phyloP scores from a whole-genome alignment of 805 yeast genomes.

The Kluyveromyces nonfermentans region DNA sequence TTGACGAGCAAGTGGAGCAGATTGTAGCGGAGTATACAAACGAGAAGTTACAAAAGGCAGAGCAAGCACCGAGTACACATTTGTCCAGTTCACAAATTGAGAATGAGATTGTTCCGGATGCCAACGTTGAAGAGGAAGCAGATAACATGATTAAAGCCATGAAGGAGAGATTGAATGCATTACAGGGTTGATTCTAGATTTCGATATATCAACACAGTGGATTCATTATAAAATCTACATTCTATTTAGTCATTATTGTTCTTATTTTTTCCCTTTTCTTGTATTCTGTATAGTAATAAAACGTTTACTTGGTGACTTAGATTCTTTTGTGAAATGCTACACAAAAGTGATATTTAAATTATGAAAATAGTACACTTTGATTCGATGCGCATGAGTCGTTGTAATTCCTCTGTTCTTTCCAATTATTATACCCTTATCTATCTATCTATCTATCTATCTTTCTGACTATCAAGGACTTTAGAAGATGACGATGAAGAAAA shows the following conservation, averaged over 20 bases:
- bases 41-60: constrained; percentile 34
- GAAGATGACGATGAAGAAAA: too few species aligned
- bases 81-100: constrained; percentile 14
- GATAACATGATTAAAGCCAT: constrained; percentile 70
- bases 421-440: too few species aligned
- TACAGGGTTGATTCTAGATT: constrained; percentile 56
- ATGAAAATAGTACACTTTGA: too few species aligned
- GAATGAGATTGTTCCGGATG: constrained; percentile 32
- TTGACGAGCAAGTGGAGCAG: constrained; percentile 53
- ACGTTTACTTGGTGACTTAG: background rate
- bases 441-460: too few species aligned
- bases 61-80: constrained; percentile 28
- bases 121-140: constrained; percentile 51
- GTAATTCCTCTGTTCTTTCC: too few species aligned
- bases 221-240: too few species aligned
- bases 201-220: too few species aligned
- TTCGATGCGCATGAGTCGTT: too few species aligned
- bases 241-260: too few species aligned
- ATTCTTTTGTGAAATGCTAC: background rate
- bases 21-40: constrained; percentile 40
- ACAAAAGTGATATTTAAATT: background rate
- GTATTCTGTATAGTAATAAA: background rate
- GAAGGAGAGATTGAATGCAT: constrained; percentile 80
- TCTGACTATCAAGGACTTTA: too few species aligned
- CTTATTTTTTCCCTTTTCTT: background rate